Evolutionary conservation across 768 basidiomycete species (phyloP).

Genomic region (Leccinum obscurum): DNA sequence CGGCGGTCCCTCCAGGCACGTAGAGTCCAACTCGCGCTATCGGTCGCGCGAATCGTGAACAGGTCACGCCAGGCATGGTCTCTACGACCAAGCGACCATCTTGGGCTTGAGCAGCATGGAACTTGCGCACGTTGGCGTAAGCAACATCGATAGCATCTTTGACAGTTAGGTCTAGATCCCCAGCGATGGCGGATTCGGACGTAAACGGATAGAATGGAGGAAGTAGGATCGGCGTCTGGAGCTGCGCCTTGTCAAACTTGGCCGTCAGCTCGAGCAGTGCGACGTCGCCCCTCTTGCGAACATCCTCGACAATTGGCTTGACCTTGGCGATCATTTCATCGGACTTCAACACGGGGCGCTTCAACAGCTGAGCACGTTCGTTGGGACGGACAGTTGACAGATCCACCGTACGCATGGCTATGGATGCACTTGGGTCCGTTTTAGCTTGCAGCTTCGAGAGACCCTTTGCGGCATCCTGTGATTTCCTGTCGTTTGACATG

Average conservation of each 20-base stretch:
- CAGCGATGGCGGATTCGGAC: slow-evolving; percentile 46
- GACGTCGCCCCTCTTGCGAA: slow-evolving; percentile 79
- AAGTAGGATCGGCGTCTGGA: slow-evolving; percentile 67
- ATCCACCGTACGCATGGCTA: slow-evolving; percentile 76
- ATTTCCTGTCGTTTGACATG: slow-evolving; percentile 29
- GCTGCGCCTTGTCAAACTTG: slow-evolving; percentile 85
- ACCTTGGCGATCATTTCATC: slow-evolving; percentile 73
- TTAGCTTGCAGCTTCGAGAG: slow-evolving; percentile 22
- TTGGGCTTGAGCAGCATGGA: slow-evolving; percentile 88
- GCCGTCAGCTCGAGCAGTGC: slow-evolving; percentile 88
- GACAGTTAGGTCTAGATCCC: slow-evolving; percentile 61
- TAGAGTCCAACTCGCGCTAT: slow-evolving; percentile 96
- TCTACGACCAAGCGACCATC: slow-evolving; percentile 75
- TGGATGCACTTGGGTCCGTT: slow-evolving; percentile 44
- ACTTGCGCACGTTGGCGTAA: slow-evolving; percentile 87
- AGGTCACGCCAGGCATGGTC: slow-evolving; percentile 97
- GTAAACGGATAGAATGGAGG: slow-evolving; percentile 63
- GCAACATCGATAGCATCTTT: slow-evolving; percentile 85
- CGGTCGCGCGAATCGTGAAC: slow-evolving; percentile 93
- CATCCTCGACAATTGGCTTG: slow-evolving; percentile 88
- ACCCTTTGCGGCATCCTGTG: slow-evolving; percentile 31
- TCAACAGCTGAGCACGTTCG: slow-evolving; percentile 70
- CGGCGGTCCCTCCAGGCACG: slow-evolving; percentile 95
- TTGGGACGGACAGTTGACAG: slow-evolving; percentile 48
- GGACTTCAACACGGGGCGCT: slow-evolving; percentile 84